phyloP scores from a whole-genome alignment of 768 basidiomycete species.

The Roridomyces roridus region DNA sequence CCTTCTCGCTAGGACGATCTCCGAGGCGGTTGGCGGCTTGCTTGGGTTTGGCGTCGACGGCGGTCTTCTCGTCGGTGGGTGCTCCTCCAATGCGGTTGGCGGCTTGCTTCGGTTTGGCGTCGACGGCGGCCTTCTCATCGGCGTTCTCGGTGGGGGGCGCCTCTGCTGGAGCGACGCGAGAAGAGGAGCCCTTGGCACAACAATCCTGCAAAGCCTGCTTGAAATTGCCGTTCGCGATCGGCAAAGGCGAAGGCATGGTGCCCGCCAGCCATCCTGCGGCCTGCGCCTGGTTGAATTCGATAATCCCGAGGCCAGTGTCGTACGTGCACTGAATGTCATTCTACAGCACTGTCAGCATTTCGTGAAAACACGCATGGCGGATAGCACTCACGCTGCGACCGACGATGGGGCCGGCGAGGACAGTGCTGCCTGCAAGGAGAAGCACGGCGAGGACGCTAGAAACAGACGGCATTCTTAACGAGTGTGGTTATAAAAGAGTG shows the following conservation, averaged over 20 bases:
- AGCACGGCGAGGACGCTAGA: constrained; percentile 18
- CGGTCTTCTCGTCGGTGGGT: no score
- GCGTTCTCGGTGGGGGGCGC: no score
- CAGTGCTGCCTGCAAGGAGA: constrained; percentile 21
- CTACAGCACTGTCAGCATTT: neutral
- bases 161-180: no score
- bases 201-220: neutral
- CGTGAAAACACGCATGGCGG: neutral
- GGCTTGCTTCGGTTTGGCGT: no score
- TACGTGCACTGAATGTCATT: neutral
- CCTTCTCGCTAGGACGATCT: no score
- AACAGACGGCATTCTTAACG: constrained; percentile 22
- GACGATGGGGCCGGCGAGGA: constrained; percentile 29
- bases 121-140: no score
- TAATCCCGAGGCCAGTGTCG: neutral
- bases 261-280: neutral
- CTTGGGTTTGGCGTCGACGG: no score
- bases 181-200: neutral
- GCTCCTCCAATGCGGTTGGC: no score
- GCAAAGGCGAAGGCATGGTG: no score
- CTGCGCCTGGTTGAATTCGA: neutral
- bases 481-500: constrained; percentile 25
- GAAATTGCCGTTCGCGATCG: neutral
- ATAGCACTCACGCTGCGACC: neutral
- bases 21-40: no score